Base-by-base conservation (phyloP, 1,284 basidiomycete species). In the Termitomyces sp. region DNA sequence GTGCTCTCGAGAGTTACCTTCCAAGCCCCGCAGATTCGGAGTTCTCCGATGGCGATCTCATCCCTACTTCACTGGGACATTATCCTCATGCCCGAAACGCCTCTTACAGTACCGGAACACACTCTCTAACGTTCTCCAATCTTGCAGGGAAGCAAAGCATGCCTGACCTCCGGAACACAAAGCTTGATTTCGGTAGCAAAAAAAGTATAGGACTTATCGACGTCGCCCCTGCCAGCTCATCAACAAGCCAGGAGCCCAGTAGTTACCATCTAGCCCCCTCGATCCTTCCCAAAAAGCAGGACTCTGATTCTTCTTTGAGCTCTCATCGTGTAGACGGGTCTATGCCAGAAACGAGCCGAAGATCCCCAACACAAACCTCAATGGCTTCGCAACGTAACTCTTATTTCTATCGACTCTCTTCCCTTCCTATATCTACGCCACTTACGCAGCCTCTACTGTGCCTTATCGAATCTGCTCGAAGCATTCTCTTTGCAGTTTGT, bases 401-500 rank as follows among this genome's bases (percentile, higher is more conserved):
- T 9, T 99, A 99, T 70, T 99, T 99, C 73, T 86, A 90, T 30
- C 85, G 95, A 17, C 75, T 96, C 15, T 88, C 87, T 3, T 86
- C 88, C 42, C 73, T 96, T 3, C 90, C 91, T 0, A 72, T 78
- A 33, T 80, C 84, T 24, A 85, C 84, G 60, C 79, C 85, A 13
- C 81, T 97, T 9, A 91, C 95, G 0, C 73, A 80, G 7, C 76
- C 89, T 8, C 75, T 98, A 15, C 74, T 89, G 26, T 79, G 79
- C 42, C 80, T 96, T 33, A 80, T 96, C 50, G 94, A 99, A 65
- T 88, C 90, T 5, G 86, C 92, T 45, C 88, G 96, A 28, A 94
- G 92, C 12, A 86, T 99, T 44, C 80, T 98, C 19, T 99, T 98
- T 67, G 90, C 94, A 1, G 79, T 96, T 53, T 93, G 92, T 30